Conservation (phyloP, 257 asterid species). For the Gynochthodes officinalis region DNA sequence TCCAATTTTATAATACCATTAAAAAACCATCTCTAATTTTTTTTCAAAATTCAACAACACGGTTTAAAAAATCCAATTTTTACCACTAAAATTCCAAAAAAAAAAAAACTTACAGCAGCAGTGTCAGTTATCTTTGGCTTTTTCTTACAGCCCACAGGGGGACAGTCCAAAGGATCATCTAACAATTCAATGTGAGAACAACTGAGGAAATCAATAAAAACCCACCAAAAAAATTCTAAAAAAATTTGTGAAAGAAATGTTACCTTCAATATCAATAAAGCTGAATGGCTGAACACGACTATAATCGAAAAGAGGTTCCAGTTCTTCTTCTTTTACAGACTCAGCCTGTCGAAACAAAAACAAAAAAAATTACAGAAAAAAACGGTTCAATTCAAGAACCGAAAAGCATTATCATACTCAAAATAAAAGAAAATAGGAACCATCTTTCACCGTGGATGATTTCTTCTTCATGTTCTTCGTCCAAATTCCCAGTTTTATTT, state of each 20-base stretch:
- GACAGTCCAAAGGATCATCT: slow-evolving; percentile 65
- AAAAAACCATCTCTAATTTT: slow-evolving; percentile 10
- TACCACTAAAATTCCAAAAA: neutral
- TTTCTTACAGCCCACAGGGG: slow-evolving; percentile 41
- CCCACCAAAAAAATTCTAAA: neutral
- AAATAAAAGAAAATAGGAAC: neutral
- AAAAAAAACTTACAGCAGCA: slow-evolving; percentile 38
- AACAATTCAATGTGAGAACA: slow-evolving; percentile 20
- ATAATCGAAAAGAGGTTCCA: slow-evolving; percentile 95
- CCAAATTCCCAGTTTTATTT: neutral
- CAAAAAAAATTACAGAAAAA: neutral
- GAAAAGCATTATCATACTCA: neutral
- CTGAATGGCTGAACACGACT: slow-evolving; percentile 68
- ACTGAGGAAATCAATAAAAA: neutral
- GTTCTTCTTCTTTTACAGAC: slow-evolving; percentile 76
- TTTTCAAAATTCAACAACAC: slow-evolving; percentile 10
- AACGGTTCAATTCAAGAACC: neutral
- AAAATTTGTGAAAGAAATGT: slow-evolving; percentile 8
- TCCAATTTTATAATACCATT: slow-evolving; percentile 9
- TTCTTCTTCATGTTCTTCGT: slow-evolving; percentile 1
- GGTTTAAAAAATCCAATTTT: neutral
- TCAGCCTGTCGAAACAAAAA: slow-evolving; percentile 42
- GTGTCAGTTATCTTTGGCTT: slow-evolving; percentile 42
- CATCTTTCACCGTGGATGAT: slow-evolving; percentile 4
- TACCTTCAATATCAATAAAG: slow-evolving; percentile 53